Conservation (phyloP, 129 eudicot species). For the Pulicaria dysenterica region DNA sequence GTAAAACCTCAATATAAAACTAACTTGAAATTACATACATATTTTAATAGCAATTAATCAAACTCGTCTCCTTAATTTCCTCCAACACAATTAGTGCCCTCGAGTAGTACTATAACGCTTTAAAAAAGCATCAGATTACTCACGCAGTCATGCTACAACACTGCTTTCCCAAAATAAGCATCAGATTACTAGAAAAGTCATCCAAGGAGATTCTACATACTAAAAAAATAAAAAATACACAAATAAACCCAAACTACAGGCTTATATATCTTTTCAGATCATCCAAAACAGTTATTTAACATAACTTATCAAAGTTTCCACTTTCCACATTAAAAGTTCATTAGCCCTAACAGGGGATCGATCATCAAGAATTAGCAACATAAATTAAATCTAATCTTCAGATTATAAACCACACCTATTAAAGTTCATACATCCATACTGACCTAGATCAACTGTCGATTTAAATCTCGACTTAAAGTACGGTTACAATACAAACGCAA, state of each 20-base stretch:
- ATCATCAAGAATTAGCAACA: slow-evolving; percentile 2
- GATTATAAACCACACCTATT: neutral
- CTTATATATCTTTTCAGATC: neutral
- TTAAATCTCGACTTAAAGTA: neutral
- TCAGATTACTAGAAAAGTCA: neutral
- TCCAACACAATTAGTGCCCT: too few species aligned
- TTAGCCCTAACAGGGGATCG: neutral
- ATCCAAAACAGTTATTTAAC: neutral
- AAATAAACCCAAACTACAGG: neutral
- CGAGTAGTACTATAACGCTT: too few species aligned
- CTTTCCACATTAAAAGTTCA: neutral
- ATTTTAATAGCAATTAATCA: too few species aligned
- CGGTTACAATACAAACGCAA: neutral
- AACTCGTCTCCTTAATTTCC: too few species aligned
- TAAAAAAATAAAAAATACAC: slow-evolving; percentile 6
- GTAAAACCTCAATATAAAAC: too few species aligned
- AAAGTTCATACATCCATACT: slow-evolving; percentile 9
- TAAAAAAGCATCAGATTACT: too few species aligned
- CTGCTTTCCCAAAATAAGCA: neutral
- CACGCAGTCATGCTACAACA: too few species aligned
- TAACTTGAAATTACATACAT: too few species aligned
- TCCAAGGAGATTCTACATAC: neutral
- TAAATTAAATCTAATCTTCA: slow-evolving; percentile 10
- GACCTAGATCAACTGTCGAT: slow-evolving; percentile 8
- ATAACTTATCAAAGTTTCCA: neutral